Evolutionary conservation across 2,329 filamentous ascomycete genomes (phyloP), one percentile per base, ranked within the genome.

Genomic region (Aspergillus oerlinghausenensis): DNA sequence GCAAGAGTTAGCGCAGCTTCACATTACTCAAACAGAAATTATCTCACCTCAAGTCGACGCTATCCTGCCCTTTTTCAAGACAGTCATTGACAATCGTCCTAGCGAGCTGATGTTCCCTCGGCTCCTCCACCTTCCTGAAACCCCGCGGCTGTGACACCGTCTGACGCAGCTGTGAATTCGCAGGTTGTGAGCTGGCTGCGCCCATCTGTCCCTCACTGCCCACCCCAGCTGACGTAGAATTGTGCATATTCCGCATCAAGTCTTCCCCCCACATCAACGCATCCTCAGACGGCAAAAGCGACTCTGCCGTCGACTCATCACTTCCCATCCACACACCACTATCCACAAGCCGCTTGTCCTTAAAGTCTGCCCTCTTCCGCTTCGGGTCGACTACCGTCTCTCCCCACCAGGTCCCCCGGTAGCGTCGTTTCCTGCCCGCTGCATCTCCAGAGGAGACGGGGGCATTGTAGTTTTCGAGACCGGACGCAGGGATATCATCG

Each of bases 251-350:
- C 60, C 71, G 62, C 50, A 72, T 55, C 49, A 75, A 64, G 48
- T 77, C 74, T 54, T 77, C 75, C 23, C 73, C 68, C 64, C 71
- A 75, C 11, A 54, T 55, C 17, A 69, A 65, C 17, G 67, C 63
- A 68, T 75, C 74, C 51, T 72, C 71, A 3, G 70, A 73, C 1
- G 66, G 59, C 48, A 73, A 65, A 48, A 72, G 65, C 42, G 69
- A 67, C 6, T 70, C 69, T 2, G 65, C 67, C 3, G 64, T 66
- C 8, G 73, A 73, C 56, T 76, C 74, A 63, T 79, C 77, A 61
- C 76, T 79, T 2, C 72, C 75, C 75, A 79, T 77, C 72, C 76
- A 79, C 10, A 79, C 75, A 56, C 77, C 77, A 64, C 75, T 77
- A 56, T 79, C 77, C 28, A 77, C 66, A 58, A 77, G 65, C 23